Base-by-base conservation (phyloP, 225 moss, liverwort and hornwort species). In the Straminergon stramineum region DNA sequence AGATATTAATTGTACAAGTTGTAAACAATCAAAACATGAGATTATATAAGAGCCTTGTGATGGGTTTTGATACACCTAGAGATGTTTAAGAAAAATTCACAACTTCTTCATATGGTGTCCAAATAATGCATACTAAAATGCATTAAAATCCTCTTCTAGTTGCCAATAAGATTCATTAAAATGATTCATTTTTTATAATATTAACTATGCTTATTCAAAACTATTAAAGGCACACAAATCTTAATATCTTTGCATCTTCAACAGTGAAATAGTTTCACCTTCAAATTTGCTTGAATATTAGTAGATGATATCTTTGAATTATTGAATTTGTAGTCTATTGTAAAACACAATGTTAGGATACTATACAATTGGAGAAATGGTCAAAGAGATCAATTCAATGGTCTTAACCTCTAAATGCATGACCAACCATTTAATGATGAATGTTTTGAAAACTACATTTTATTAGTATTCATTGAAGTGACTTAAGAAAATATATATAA, bases 301-400 rank as follows among this genome's bases (percentile, higher is more conserved):
- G 18, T 0, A 30, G 0, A 45, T 0, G 6, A 30, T 75, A 75
- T 30, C 10, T 2, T 48, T 30, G 3, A 45, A 30, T 27, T 8
- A 45, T 48, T 48, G 30, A 74, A 70, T 17, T 45, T 45, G 2
- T 45, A 74, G 6, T 17, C 0, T 30, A 0, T 7, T 74, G 11
- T 18, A 48, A 30, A 17, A 31, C 4, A 48, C 30, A 11, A 75
- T 30, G 17, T 32, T 13, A 32, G 0, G 0, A 18, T 17, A 51
- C 7, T 4, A 51, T 19, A 7, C 32, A 76, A 21, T 76, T 76
- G 52, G 2, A 0, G 4, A 76, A 34, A 53, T 21, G 21, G 34
- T 19, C 0, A 0, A 0, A 28, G 28, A 17, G 10, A 74, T 45
- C 10, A 74, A 43, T 45, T 74, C 28, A 3, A 43, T 73, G 7